Evolutionary conservation across 1,139 yeast genomes (phyloP).

Genomic region (Geotrichum restrictum): DNA sequence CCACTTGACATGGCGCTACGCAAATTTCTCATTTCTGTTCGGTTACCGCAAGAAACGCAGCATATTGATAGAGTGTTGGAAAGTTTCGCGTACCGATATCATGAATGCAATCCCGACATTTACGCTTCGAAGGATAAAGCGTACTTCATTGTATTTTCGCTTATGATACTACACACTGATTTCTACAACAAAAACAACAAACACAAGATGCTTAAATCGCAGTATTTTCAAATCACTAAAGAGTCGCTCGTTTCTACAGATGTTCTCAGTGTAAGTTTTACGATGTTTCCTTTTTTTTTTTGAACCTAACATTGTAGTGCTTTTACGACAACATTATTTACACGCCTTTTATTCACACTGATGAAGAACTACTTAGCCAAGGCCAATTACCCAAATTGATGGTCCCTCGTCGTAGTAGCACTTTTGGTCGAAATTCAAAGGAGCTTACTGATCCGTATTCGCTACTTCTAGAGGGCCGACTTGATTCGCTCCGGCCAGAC

Average conservation of each 20-base stretch:
- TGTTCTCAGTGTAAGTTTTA: slow-evolving; percentile 38
- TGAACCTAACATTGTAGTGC: slow-evolving; percentile 43
- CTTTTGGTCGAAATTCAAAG: slow-evolving; percentile 32
- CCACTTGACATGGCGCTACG: slow-evolving; percentile 65
- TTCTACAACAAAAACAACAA: slow-evolving; percentile 60
- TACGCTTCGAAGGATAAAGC: slow-evolving; percentile 48
- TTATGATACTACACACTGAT: slow-evolving; percentile 67
- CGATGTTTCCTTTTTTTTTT: slow-evolving; percentile 6
- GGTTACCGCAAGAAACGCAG: slow-evolving; percentile 64
- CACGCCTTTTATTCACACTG: slow-evolving; percentile 49
- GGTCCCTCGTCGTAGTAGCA: slow-evolving; percentile 28
- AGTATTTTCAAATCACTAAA: slow-evolving; percentile 48
- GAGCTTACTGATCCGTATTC: slow-evolving; percentile 42
- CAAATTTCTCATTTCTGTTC: slow-evolving; percentile 51
- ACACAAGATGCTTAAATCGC: slow-evolving; percentile 57
- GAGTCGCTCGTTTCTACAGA: slow-evolving; percentile 43
- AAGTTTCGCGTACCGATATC: slow-evolving; percentile 50
- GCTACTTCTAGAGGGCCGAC: slow-evolving; percentile 38
- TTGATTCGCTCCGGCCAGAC: slow-evolving; percentile 38
- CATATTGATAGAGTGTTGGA: slow-evolving; percentile 64
- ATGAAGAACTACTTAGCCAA: slow-evolving; percentile 33
- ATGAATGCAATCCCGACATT: slow-evolving; percentile 41
- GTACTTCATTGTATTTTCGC: slow-evolving; percentile 55
- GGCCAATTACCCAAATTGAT: slow-evolving; percentile 18
- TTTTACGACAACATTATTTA: slow-evolving; percentile 61